These are phyloP conservation scores for Solanum neorickii DNA, from an alignment of 257 asterid species.

Conservation along the genomic window DNA sequence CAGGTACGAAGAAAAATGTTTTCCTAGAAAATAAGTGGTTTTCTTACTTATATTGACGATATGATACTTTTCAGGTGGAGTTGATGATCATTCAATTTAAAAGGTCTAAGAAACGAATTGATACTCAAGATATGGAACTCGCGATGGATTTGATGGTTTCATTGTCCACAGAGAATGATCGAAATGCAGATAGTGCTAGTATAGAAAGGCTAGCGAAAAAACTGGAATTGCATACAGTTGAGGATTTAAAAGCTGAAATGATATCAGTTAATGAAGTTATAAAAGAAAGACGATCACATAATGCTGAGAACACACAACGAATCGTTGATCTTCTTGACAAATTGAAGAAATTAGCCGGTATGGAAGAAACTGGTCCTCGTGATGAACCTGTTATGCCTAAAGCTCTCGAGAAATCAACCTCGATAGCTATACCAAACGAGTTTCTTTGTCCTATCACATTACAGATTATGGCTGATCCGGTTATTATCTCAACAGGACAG, in stretches of 20 bases:
- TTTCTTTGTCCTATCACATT: slow-evolving; percentile 86
- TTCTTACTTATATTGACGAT: background rate
- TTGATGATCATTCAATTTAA: slow-evolving; percentile 40
- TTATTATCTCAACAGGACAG: slow-evolving; percentile 84
- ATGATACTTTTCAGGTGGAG: slow-evolving; percentile 40
- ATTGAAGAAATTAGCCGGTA: slow-evolving; percentile 44
- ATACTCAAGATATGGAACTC: slow-evolving; percentile 86
- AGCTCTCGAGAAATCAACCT: slow-evolving; percentile 11
- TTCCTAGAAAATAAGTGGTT: background rate
- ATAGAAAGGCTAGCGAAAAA: slow-evolving; percentile 72
- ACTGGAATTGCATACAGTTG: slow-evolving; percentile 45
- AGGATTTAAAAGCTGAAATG: slow-evolving; percentile 54
- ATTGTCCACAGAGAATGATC: slow-evolving; percentile 39
- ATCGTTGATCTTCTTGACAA: slow-evolving; percentile 41
- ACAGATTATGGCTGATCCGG: slow-evolving; percentile 90
- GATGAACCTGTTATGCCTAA: slow-evolving; percentile 15
- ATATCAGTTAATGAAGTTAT: slow-evolving; percentile 36
- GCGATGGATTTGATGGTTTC: slow-evolving; percentile 87
- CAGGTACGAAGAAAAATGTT: slow-evolving; percentile 21
- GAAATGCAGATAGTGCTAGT: slow-evolving; percentile 61
- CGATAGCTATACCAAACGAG: slow-evolving; percentile 52
- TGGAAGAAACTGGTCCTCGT: slow-evolving; percentile 17
- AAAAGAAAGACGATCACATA: slow-evolving; percentile 29
- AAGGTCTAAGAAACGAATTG: slow-evolving; percentile 51
- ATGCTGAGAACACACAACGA: slow-evolving; percentile 40